Evolutionary conservation across 371 early-diverging fungal genomes (phyloP), one percentile per base, ranked within the genome.

Genomic region (Choanephora cucurbitarum): DNA sequence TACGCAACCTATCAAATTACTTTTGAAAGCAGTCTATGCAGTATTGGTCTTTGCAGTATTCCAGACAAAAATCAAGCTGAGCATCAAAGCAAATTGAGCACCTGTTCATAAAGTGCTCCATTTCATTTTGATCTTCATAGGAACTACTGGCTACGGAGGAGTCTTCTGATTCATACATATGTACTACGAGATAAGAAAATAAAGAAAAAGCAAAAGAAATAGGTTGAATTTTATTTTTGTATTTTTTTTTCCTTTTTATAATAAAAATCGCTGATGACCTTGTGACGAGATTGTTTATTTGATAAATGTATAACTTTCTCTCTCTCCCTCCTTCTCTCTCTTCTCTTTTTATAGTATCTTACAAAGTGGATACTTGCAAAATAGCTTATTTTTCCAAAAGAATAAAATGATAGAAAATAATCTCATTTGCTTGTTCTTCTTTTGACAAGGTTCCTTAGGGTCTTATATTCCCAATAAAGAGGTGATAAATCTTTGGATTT

Each of bases 61-160:
- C 76, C 32, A 84, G 62, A 44, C 81, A 84, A 15, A 84, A 70
- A 50, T 84, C 82, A 34, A 81, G 62, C 3, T 72, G 69, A 5
- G 73, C 60, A 58, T 84, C 82, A 70, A 84, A 84, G 60, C 84
- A 84, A 45, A 84, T 84, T 34, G 81, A 81, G 42, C 84, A 84
- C 8, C 80, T 63, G 44, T 81, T 73, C 14, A 80, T 55, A 67
- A 76, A 82, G 49, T 63, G 72, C 45, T 82, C 82, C 52, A 82
- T 75, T 19, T 77, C 79, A 44, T 68, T 55, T 28, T 64, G 50
- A 11, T 63, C 63, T 34, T 19, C 54, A 45, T 47, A 64, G 13
- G 64, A 65, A 32, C 62, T 57, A 17, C 57, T 49, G 13, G 48
- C 52, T 33, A 44, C 52, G 11, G 52, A 56, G 5, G 52, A 44